Evolutionary conservation across 2,329 filamentous ascomycete genomes (phyloP), one percentile per base, ranked within the genome.

Genomic region (Penicillium frequentans): DNA sequence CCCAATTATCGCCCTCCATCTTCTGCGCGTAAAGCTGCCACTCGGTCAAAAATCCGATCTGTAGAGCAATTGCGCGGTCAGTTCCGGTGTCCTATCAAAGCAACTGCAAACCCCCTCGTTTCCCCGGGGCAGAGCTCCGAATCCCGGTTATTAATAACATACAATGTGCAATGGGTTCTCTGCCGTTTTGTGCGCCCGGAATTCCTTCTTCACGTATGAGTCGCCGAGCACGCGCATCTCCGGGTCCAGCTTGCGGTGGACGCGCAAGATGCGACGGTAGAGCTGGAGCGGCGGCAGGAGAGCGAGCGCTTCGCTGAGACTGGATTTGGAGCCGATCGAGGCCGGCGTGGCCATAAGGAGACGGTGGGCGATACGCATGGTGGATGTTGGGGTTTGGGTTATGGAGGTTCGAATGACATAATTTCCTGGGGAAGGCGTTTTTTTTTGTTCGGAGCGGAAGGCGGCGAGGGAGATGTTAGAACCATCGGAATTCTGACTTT

Each of bases 11-110:
- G 0, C 93, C 93, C 70, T 98, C 93, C 16, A 99, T 79, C 71
- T 91, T 88, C 73, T 99, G 93, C 2, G 92, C 93, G 71, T 98
- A 99, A 52, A 91, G 79, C 75, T 99, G 95, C 93, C 93, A 99
- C 75, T 98, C 93, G 0, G 90, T 93, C 65, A 99, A 81, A 74
- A 99, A 99, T 1, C 93, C 95, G 67, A 98, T 91, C 91, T 96
- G 64, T 14, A 39, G 55, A 35, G 9, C 9, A 45, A 10, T 27
- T 23, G n/a, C 49, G 27, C 23, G 8, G 46, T 57, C 31, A 57
- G 52, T 50, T 37, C 10, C 29, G 23, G 19, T 21, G 19, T 16
- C 44, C 27, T n/a, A 24, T 19, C 21, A 23, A 55, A 44, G 23
- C 16, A 35, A 24, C 23, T 24, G 8, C 27, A 52, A 23, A 23